A percentile compares a stretch with the other conserved stretches of the same genome.
Evolutionary conservation across 208 protist species (phyloP).

Genomic region (Acanthamoeba castellanii): DNA sequence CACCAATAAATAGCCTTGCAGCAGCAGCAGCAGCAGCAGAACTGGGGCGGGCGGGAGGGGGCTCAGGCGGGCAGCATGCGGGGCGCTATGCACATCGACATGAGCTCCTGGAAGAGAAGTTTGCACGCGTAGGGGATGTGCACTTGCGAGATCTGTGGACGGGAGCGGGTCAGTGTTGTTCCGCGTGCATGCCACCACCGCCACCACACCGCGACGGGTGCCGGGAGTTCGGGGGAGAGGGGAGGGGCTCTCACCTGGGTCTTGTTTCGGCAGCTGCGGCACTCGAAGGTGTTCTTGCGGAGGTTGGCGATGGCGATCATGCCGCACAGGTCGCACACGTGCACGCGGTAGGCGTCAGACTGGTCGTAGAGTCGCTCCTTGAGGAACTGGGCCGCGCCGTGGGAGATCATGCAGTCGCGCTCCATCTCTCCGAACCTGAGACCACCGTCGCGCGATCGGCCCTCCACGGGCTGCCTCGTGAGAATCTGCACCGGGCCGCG

Average conservation of each 20-base stretch:
- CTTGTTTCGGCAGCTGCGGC: constrained; percentile 92
- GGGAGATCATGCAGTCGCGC: constrained; percentile 97
- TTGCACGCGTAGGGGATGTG: constrained; percentile 97
- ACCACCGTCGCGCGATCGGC: constrained; percentile 95
- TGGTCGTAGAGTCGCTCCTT: constrained; percentile 94
- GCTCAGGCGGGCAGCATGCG: constrained; percentile 86
- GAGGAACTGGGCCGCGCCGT: constrained; percentile 95
- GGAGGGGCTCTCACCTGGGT: constrained; percentile 77
- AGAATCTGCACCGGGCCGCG: constrained; percentile 94
- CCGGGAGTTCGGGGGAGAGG: no score
- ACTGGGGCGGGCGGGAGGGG: no score
- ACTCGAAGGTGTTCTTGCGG: constrained; percentile 92
- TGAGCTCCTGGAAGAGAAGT: constrained; percentile 98
- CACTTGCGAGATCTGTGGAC: constrained; percentile 92
- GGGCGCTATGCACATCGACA: constrained; percentile 96
- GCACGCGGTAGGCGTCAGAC: constrained; percentile 93
- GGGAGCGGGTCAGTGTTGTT: background rate
- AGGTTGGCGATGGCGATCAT: constrained; percentile 94
- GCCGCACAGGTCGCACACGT: constrained; percentile 96
- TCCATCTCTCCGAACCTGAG: constrained; percentile 98
- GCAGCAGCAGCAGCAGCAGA: no score
- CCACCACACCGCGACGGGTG: no score
- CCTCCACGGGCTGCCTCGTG: constrained; percentile 96
- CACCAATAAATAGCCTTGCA: no score
- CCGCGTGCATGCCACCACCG: no score